Base-by-base conservation (phyloP, 257 asterid species). In the Henckelia pumila region DNA sequence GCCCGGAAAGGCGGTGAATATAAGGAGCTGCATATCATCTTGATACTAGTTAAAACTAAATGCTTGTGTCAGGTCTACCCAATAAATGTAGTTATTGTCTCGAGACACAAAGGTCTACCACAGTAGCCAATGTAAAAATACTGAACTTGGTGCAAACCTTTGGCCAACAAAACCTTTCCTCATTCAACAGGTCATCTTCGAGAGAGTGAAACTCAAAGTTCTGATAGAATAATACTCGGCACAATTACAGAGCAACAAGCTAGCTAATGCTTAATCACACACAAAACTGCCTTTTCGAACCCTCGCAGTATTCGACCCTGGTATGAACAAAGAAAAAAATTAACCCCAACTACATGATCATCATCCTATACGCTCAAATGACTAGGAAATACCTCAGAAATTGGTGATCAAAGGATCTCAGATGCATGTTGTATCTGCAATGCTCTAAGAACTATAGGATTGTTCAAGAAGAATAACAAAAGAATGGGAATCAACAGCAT, bases 261-360 rank as follows among this genome's bases (percentile, higher is more conserved):
- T 76, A 79, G 61, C 84, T 79, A 83, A 68, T 69, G 53, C 74
- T 78, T 63, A 75, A 80, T 74, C 66, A 77, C 75, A 66, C 61
- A 56, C 52, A 65, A 74, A 76, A 76, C 77, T 80, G 75, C 75
- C 69, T 70, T 30, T 40, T 14, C 8, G 75, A 71, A 61, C 52
- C 55, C 68, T 74, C 67, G 73, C 71, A 77, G 74, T 75, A 85
- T 72, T 70, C 84, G 72, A 70, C 69, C 88, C 88, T 82, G 81
- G 62, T 28, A 56, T 53, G 17, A 61, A 23, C 20, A 63, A 58
- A 52, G 35, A 11, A 33, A 53, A 30, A 40, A 63, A 61, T 35
- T 16, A 65, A 13, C 47, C 8, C 49, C 37, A 23, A 63, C 24
- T 32, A 52, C 23, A 56, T 50, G 74, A 63, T 55, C 40, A 33